Evolutionary conservation across 257 asterid genomes (phyloP).

Genomic region (Misopates orontium): DNA sequence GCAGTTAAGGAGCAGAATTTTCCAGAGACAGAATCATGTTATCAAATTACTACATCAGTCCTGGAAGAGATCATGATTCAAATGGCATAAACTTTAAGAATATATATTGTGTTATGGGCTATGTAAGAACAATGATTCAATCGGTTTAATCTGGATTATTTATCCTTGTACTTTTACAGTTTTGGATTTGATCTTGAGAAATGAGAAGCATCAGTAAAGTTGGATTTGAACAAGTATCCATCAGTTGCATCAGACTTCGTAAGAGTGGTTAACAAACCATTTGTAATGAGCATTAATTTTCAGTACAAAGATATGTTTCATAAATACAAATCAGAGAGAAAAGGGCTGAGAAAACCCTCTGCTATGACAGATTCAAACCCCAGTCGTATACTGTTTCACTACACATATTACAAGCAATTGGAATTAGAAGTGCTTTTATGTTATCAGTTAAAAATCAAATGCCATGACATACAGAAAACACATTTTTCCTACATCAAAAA

Average conservation of each 20-base stretch:
- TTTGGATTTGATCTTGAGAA: background rate
- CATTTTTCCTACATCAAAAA: slow-evolving; percentile 34
- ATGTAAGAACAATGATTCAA: no score
- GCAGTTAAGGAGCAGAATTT: slow-evolving; percentile 55
- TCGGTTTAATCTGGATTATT: background rate
- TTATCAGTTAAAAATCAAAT: slow-evolving; percentile 40
- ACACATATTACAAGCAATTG: slow-evolving; percentile 55
- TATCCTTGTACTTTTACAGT: background rate
- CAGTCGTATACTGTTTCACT: slow-evolving; percentile 38
- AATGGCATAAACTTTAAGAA: slow-evolving; percentile 49
- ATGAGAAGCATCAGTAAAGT: background rate
- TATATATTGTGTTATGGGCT: background rate
- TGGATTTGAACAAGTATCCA: background rate
- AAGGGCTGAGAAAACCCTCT: slow-evolving; percentile 17
- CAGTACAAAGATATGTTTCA: slow-evolving; percentile 18
- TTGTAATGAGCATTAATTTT: slow-evolving; percentile 1
- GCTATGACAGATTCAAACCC: slow-evolving; percentile 43
- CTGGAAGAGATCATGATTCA: slow-evolving; percentile 69
- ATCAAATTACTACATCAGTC: slow-evolving; percentile 52
- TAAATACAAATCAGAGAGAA: slow-evolving; percentile 30
- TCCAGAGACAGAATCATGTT: slow-evolving; percentile 44
- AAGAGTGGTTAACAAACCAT: background rate
- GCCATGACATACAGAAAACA: slow-evolving; percentile 39
- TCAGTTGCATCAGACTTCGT: no score
- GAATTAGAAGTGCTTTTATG: slow-evolving; percentile 42